Conservation (phyloP, 176 grass and related monocot species). For the Secale cereale region DNA sequence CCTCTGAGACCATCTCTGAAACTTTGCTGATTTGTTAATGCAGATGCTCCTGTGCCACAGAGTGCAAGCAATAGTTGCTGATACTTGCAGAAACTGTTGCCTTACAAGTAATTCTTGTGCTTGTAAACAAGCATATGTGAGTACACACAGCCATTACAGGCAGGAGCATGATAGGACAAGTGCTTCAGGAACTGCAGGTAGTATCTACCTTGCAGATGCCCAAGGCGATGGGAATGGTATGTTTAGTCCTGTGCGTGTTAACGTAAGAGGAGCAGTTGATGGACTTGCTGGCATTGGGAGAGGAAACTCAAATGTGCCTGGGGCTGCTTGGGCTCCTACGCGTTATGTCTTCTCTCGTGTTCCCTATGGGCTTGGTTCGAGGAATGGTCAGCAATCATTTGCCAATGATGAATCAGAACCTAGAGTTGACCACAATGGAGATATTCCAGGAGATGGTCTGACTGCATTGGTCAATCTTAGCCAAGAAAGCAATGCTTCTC, state of each 20-base stretch:
- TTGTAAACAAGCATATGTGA: conserved; percentile 87
- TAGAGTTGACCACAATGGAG: conserved; percentile 77
- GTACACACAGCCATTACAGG: conserved; percentile 71
- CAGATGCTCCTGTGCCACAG: conserved; percentile 96
- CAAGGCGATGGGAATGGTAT: conserved; percentile 71
- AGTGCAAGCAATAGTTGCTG: conserved; percentile 82
- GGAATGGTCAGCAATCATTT: conserved; percentile 70
- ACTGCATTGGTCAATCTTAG: conserved; percentile 90
- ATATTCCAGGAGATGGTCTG: conserved; percentile 80
- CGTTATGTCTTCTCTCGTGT: conserved; percentile 96
- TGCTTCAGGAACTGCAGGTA: conserved; percentile 62
- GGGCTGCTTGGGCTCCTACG: conserved; percentile 83
- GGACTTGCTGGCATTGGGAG: conserved; percentile 93
- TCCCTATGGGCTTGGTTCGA: conserved; percentile 77
- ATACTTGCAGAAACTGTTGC: conserved; percentile 94
- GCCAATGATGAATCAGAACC: conserved; percentile 79
- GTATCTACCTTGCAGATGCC: conserved; percentile 67
- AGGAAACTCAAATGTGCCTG: conserved; percentile 71
- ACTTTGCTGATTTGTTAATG: conserved; percentile 39
- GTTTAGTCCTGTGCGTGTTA: conserved; percentile 73
- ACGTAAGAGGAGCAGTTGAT: conserved; percentile 87
- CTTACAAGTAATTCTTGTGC: conserved; percentile 83
- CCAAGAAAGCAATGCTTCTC: conserved; percentile 46
- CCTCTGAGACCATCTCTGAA: conserved; percentile 21
- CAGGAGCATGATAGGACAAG: conserved; percentile 79